Percentiles rank a stretch among this genome's conserved stretches.
Conservation (phyloP, 129 eudicot genomes). For the sunflower (Helianthus annuus) region DNA sequence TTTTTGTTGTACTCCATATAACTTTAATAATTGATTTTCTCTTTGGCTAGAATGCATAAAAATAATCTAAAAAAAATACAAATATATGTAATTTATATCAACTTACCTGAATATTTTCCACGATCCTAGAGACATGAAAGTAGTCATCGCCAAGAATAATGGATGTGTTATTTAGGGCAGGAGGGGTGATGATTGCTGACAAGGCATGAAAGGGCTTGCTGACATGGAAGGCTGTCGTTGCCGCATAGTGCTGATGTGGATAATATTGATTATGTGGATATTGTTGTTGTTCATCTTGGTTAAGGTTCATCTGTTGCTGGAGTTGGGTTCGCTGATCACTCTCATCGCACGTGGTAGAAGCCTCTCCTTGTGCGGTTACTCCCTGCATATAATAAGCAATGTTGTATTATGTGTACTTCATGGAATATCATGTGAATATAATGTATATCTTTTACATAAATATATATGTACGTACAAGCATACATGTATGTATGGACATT, state of each 20-base stretch:
- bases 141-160: conserved; percentile 63
- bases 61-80: neutral
- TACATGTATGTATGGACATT: conserved; percentile 13
- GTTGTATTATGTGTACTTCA: too few relatives aligned
- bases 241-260: conserved; percentile 36
- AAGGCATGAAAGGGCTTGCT: conserved; percentile 72
- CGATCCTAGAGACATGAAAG: conserved; percentile 69
- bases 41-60: too few relatives aligned
- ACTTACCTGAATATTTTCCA: conserved; percentile 68
- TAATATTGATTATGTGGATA: neutral
- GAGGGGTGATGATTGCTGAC: conserved; percentile 62
- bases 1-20: too few relatives aligned
- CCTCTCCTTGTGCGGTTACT: conserved; percentile 62
- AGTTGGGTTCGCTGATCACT: conserved; percentile 50
- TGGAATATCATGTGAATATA: too few relatives aligned
- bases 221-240: conserved; percentile 64
- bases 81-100: neutral
- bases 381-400: conserved; percentile 38
- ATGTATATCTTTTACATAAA: neutral
- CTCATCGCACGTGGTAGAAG: conserved; percentile 64
- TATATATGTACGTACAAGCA: conserved; percentile 3
- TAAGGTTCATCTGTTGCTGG: conserved; percentile 39
- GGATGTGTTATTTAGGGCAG: conserved; percentile 62
- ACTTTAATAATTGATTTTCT: too few relatives aligned
- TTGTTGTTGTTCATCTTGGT: conserved; percentile 34